Conservation (phyloP, 176 grass and related monocot species). For the Triticum urartu region DNA sequence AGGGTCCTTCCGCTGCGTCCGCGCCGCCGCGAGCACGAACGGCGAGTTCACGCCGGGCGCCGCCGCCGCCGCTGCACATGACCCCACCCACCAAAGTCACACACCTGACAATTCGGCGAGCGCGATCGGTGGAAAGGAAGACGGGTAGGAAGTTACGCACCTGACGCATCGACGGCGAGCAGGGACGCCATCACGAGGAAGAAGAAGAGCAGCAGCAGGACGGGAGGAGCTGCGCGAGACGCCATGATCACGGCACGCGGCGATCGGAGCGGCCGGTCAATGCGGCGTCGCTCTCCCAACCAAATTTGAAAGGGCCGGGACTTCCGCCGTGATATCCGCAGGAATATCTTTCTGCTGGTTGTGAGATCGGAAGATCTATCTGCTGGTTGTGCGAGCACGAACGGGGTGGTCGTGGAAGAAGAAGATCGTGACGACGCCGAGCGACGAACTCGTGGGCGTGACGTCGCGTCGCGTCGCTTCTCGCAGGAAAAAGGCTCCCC, state of each 20-base stretch:
- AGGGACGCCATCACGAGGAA: not conserved
- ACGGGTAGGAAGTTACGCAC: not conserved
- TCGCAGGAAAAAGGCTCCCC: not conserved
- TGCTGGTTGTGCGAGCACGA: not conserved
- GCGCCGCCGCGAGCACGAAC: conserved; percentile 62
- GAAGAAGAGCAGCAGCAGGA: not conserved
- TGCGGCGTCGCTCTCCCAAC: not conserved
- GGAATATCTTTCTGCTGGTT: not conserved
- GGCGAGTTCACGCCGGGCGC: conserved; percentile 30
- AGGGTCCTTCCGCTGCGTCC: conserved; percentile 78
- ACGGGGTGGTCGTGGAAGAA: not conserved
- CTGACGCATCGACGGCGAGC: not conserved
- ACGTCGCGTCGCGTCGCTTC: conserved; percentile 2
- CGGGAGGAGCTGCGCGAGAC: not conserved
- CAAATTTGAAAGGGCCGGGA: not conserved
- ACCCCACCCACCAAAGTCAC: not conserved
- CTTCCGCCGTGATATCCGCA: not conserved
- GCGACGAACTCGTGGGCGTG: not conserved
- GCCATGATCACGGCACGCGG: not conserved
- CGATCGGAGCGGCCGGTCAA: not conserved
- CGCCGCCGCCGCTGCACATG: not conserved
- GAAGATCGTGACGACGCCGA: not conserved
- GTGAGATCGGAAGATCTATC: not conserved
- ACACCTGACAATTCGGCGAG: not conserved
- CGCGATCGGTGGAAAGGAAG: not conserved